Evolutionary conservation across 371 early-diverging fungal genomes (phyloP).

Genomic region (Mucor piriformis): DNA sequence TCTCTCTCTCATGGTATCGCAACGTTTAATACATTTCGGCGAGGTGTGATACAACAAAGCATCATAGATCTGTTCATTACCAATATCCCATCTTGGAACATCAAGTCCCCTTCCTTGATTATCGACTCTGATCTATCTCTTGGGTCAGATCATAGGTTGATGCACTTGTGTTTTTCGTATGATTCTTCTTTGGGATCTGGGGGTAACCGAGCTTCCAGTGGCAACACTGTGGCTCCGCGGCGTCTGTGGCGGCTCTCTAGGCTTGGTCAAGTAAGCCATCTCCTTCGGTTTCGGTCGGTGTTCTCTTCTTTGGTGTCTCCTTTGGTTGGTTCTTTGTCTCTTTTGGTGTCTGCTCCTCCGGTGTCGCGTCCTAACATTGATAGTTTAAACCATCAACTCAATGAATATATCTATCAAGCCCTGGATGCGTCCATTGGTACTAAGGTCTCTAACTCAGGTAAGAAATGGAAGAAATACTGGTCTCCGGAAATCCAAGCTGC

Average conservation of each 20-base stretch:
- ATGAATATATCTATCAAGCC: too few relatives aligned
- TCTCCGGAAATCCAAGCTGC: too few relatives aligned
- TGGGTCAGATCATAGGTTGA: slow-evolving; percentile 13
- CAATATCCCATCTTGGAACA: neutral
- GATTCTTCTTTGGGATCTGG: neutral
- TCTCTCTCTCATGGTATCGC: slow-evolving; percentile 5
- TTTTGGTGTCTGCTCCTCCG: too few relatives aligned
- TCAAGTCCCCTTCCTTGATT: neutral
- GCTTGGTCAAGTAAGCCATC: neutral
- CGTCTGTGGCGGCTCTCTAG: slow-evolving; percentile 18
- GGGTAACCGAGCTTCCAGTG: neutral
- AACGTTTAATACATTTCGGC: slow-evolving; percentile 7
- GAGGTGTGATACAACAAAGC: neutral
- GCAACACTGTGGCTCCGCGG: too few relatives aligned
- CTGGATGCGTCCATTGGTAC: too few relatives aligned
- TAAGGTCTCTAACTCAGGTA: too few relatives aligned
- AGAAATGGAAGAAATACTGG: too few relatives aligned
- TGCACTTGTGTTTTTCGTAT: neutral
- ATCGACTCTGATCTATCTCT: slow-evolving; percentile 9
- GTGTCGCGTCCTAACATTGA: too few relatives aligned
- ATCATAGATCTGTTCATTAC: slow-evolving; percentile 16
- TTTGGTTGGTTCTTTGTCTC: too few relatives aligned
- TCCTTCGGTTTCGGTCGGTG: neutral
- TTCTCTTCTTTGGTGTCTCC: too few relatives aligned
- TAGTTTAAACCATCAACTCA: too few relatives aligned